These are phyloP conservation scores for Nakazawaea holstii DNA, from an alignment of 805 yeast species.

Conservation along the genomic window DNA sequence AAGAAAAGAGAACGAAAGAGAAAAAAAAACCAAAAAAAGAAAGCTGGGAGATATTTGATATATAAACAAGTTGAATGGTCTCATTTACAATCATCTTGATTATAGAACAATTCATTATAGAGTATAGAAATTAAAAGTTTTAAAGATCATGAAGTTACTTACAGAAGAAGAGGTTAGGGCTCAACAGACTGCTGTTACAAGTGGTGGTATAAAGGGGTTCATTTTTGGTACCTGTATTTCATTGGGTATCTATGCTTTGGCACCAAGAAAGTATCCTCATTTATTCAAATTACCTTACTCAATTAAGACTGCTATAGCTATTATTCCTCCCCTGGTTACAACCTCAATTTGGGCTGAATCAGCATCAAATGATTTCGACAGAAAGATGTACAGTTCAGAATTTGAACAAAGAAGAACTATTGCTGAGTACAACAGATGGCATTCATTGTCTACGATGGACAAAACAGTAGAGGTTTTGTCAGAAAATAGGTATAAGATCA, in stretches of 20 bases:
- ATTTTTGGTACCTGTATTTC: conserved; percentile 54
- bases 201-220: conserved; percentile 61
- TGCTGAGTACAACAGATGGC: conserved; percentile 49
- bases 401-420: conserved; percentile 32
- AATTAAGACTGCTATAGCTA: conserved; percentile 57
- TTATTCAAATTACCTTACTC: conserved; percentile 45
- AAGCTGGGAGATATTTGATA: too few relatives aligned
- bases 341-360: conserved; percentile 67
- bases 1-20: too few relatives aligned
- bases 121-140: not conserved
- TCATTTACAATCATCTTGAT: too few relatives aligned
- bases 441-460: conserved; percentile 39
- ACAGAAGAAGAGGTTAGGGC: conserved; percentile 62
- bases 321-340: conserved; percentile 60
- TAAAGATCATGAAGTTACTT: conserved; percentile 54
- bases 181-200: conserved; percentile 51
- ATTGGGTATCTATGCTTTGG: conserved; percentile 44
- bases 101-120: not conserved
- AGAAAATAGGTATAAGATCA: conserved; percentile 59
- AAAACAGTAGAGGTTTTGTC: conserved; percentile 43
- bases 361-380: conserved; percentile 64
- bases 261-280: conserved; percentile 40
- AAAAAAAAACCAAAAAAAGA: too few relatives aligned
- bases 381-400: conserved; percentile 48
- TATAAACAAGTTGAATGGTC: too few relatives aligned